Evolutionary conservation across 805 yeast genomes (phyloP).

Genomic region (Yarrowia osloensis): DNA sequence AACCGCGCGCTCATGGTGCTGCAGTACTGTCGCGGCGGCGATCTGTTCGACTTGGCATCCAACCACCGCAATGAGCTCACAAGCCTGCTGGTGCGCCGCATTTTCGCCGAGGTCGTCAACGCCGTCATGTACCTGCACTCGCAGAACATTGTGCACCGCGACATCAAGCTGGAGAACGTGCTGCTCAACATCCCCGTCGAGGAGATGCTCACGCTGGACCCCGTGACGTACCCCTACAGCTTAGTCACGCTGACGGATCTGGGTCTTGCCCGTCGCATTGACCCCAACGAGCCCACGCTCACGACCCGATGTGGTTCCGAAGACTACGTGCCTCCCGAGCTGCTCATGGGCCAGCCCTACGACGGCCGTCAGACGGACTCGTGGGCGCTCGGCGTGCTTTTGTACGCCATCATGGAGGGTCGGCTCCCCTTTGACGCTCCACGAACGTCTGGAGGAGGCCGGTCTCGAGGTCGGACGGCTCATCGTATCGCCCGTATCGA

Average conservation of each 20-base stretch:
- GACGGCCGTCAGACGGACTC: conserved; percentile 90
- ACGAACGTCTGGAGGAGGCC: conserved; percentile 45
- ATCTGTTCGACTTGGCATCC: conserved; percentile 66
- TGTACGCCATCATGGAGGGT: conserved; percentile 81
- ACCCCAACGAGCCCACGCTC: conserved; percentile 60
- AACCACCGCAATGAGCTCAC: conserved; percentile 48
- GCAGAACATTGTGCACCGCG: conserved; percentile 78
- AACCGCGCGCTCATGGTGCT: conserved; percentile 56
- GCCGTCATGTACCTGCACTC: conserved; percentile 75
- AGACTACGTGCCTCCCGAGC: conserved; percentile 94
- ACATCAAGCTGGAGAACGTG: conserved; percentile 84
- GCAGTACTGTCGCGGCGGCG: conserved; percentile 84
- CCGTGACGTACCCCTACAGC: conserved; percentile 39
- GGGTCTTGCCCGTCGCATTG: conserved; percentile 77
- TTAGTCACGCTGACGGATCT: conserved; percentile 76
- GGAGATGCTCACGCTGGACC: conserved; percentile 40
- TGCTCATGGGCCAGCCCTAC: conserved; percentile 84
- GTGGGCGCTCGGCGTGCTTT: conserved; percentile 94
- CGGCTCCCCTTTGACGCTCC: conserved; percentile 91
- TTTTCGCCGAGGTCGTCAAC: conserved; percentile 67
- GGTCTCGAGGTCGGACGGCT: conserved; percentile 59
- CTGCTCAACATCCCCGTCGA: conserved; percentile 48
- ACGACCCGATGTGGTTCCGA: conserved; percentile 94
- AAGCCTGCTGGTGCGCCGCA: conserved; percentile 55
- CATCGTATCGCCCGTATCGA: conserved; percentile 90